These are phyloP conservation scores for Kwoniella pini DNA, from an alignment of 768 basidiomycete species.

Conservation along the genomic window DNA sequence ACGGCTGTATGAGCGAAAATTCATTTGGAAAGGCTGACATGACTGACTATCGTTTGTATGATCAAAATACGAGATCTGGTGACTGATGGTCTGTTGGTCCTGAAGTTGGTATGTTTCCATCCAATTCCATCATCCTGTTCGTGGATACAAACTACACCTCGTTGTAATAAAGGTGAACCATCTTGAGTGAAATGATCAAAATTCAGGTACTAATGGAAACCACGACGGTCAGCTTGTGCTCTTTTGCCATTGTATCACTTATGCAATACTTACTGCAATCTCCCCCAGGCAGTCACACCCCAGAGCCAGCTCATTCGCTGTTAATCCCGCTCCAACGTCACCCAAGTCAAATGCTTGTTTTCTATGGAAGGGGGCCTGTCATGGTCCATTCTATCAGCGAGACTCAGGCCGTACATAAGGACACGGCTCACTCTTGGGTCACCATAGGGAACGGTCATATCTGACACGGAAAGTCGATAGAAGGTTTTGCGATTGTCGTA, in stretches of 20 bases:
- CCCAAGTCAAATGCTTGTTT: conserved; percentile 49
- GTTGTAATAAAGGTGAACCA: conserved; percentile 12
- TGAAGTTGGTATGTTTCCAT: conserved; percentile 51
- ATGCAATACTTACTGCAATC: conserved; percentile 8
- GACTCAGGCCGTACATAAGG: too few species aligned
- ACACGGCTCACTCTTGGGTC: conserved; percentile 12
- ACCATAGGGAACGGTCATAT: conserved; percentile 43
- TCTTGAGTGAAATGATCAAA: conserved; percentile 22
- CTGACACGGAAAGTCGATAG: conserved; percentile 31
- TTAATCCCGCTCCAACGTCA: conserved; percentile 33
- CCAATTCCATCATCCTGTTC: conserved; percentile 51
- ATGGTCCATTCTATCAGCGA: not conserved
- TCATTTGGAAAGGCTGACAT: not conserved
- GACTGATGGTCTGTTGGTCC: conserved; percentile 38
- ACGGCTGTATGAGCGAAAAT: not conserved
- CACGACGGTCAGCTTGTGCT: not conserved
- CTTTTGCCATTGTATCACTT: too few species aligned
- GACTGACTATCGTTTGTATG: conserved; percentile 39
- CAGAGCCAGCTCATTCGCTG: conserved; percentile 35
- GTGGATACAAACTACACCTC: conserved; percentile 25
- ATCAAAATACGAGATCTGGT: conserved; percentile 44
- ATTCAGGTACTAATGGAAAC: conserved; percentile 30
- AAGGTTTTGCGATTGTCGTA: conserved; percentile 41
- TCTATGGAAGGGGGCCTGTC: conserved; percentile 24
- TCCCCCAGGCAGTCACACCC: conserved; percentile 47